Evolutionary conservation across 1,284 basidiomycete species (phyloP).

Genomic region (Austroboletus novae-zelandiae): DNA sequence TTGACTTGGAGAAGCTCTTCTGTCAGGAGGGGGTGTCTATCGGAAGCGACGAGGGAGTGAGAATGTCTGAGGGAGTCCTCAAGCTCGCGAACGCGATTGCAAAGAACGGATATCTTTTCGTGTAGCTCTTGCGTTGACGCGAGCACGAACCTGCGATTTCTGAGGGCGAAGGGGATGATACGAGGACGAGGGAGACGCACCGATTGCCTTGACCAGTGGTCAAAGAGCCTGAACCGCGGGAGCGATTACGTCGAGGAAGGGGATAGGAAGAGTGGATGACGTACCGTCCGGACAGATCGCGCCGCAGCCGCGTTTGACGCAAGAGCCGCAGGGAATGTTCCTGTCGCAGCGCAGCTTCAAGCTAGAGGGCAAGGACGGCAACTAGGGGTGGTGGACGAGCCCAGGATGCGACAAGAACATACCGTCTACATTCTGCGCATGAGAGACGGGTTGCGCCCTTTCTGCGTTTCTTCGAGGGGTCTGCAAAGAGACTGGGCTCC

Average conservation of each 20-base stretch:
- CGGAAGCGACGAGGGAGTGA: constrained; percentile 57
- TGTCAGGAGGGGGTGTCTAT: constrained; percentile 61
- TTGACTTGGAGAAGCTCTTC: constrained; percentile 72
- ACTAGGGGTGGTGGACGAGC: no score
- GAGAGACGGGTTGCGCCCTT: constrained; percentile 74
- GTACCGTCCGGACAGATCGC: constrained; percentile 63
- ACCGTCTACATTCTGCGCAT: constrained; percentile 76
- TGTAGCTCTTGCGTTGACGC: constrained; percentile 80
- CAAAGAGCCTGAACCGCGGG: constrained; percentile 50
- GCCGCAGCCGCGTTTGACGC: constrained; percentile 61
- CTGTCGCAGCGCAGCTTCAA: constrained; percentile 77
- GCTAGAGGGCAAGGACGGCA: constrained; percentile 32
- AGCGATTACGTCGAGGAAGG: constrained; percentile 20
- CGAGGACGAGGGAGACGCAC: constrained; percentile 35
- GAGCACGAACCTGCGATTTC: constrained; percentile 61
- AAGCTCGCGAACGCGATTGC: constrained; percentile 71
- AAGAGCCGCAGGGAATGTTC: constrained; percentile 37
- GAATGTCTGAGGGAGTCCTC: constrained; percentile 66
- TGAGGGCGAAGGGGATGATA: constrained; percentile 4
- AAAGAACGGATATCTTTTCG: constrained; percentile 75
- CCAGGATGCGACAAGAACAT: neutral
- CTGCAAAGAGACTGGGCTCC: constrained; percentile 35
- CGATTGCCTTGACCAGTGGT: constrained; percentile 80
- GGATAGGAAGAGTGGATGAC: constrained; percentile 17
- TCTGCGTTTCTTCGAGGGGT: constrained; percentile 61